Conservation (phyloP, 192 early-diverging fungal species). For the Coemansia sp. region DNA sequence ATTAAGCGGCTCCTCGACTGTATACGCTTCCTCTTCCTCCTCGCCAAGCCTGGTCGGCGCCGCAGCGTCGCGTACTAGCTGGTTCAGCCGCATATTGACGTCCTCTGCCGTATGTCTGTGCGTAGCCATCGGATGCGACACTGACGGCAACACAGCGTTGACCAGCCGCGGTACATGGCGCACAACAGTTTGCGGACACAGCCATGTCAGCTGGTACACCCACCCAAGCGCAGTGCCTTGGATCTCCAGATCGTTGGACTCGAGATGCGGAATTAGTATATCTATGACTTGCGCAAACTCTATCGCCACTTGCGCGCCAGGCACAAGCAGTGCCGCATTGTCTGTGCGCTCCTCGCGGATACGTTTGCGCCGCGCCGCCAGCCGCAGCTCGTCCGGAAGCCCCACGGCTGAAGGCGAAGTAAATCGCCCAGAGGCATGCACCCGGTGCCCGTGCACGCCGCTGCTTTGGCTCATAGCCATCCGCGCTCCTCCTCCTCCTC, state of each 20-base stretch:
- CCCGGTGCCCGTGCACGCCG: not conserved
- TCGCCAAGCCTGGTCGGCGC: constrained; percentile 7
- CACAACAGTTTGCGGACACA: constrained; percentile 82
- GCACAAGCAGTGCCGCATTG: constrained; percentile 11
- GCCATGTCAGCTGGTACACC: constrained; percentile 85
- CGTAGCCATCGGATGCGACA: constrained; percentile 70
- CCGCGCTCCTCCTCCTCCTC: no score
- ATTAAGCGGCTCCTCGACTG: constrained; percentile 74
- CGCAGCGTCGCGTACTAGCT: constrained; percentile 58
- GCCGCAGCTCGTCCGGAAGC: constrained; percentile 33
- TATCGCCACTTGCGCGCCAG: constrained; percentile 41
- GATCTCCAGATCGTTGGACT: constrained; percentile 74
- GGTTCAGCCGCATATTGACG: constrained; percentile 76
- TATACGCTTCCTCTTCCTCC: not conserved
- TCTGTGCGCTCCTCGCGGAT: constrained; percentile 35
- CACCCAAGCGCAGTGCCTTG: constrained; percentile 90
- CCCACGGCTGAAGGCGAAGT: not conserved
- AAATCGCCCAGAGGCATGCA: not conserved
- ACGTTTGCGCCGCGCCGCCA: constrained; percentile 43
- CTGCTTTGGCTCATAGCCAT: not conserved
- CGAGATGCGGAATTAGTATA: constrained; percentile 82
- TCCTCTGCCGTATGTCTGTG: constrained; percentile 77
- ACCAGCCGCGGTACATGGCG: constrained; percentile 79
- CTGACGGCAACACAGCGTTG: constrained; percentile 78
- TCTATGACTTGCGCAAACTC: constrained; percentile 82